Conservation (phyloP, 805 yeast species). For the Lipomyces spencermartinsiae region DNA sequence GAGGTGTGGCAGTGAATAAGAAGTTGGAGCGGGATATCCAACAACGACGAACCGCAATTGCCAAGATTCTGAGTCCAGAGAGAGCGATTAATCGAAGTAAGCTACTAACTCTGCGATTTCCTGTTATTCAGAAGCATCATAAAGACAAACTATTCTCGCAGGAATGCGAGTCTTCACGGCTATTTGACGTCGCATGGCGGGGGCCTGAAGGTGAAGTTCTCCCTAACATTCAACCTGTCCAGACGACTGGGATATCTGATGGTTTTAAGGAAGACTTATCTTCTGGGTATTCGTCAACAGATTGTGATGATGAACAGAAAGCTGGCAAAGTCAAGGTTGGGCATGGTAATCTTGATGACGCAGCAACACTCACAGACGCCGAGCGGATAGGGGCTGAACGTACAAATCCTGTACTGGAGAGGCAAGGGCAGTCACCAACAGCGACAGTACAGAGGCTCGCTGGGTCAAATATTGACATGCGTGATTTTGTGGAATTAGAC, state of each 20-base stretch:
- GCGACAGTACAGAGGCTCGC: neutral
- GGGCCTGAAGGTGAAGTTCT: constrained; percentile 11
- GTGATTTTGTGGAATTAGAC: neutral
- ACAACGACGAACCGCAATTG: neutral
- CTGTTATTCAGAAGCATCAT: neutral
- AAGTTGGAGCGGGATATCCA: neutral
- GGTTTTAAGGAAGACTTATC: neutral
- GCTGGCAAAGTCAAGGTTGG: neutral
- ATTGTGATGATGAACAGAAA: neutral
- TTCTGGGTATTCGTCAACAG: neutral
- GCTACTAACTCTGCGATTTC: constrained; percentile 12
- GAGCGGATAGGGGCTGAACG: neutral
- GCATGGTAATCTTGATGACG: neutral
- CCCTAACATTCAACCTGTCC: neutral
- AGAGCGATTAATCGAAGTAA: constrained; percentile 14
- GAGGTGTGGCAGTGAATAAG: neutral
- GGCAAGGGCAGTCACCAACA: constrained; percentile 1
- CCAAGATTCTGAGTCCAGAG: constrained; percentile 17
- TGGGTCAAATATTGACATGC: neutral
- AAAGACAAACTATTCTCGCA: neutral
- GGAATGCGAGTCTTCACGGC: neutral
- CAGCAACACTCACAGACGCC: neutral
- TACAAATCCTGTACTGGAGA: neutral
- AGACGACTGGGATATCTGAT: neutral
- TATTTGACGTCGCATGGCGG: constrained; percentile 21